A percentile compares a stretch with the other conserved stretches of the same genome.
phyloP scores from a whole-genome alignment of 495 filamentous ascomycete genomes.

The Neurospora sp. region DNA sequence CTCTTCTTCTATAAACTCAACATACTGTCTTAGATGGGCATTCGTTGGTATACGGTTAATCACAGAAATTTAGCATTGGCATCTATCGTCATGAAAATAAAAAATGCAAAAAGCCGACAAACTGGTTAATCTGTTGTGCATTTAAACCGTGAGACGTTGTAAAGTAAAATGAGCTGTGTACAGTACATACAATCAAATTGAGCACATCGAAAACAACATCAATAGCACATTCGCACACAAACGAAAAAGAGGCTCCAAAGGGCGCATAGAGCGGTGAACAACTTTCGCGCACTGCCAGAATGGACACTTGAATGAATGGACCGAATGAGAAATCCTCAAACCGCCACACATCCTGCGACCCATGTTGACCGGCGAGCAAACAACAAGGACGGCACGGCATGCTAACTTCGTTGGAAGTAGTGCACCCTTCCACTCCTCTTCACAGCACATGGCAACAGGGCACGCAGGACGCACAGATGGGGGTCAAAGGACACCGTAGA shows the following conservation, averaged over 20 bases:
- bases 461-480: not conserved
- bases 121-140: not conserved
- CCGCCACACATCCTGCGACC: not conserved
- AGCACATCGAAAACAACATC: not conserved
- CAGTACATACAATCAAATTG: not conserved
- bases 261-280: not conserved
- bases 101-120: not conserved
- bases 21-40: not conserved
- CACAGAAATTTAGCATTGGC: not conserved
- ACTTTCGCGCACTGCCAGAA: not conserved
- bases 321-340: not conserved
- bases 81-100: not conserved
- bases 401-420: not conserved
- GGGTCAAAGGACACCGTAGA: not conserved
- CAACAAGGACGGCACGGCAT: not conserved
- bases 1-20: not conserved
- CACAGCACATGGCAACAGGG: not conserved
- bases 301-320: not conserved
- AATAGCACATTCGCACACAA: not conserved
- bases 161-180: not conserved
- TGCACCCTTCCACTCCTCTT: not conserved
- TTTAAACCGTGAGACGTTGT: not conserved
- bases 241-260: not conserved
- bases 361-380: not conserved
- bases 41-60: not conserved